These are phyloP conservation scores for Mycena rosella DNA, from an alignment of 768 basidiomycete species.

Conservation along the genomic window DNA sequence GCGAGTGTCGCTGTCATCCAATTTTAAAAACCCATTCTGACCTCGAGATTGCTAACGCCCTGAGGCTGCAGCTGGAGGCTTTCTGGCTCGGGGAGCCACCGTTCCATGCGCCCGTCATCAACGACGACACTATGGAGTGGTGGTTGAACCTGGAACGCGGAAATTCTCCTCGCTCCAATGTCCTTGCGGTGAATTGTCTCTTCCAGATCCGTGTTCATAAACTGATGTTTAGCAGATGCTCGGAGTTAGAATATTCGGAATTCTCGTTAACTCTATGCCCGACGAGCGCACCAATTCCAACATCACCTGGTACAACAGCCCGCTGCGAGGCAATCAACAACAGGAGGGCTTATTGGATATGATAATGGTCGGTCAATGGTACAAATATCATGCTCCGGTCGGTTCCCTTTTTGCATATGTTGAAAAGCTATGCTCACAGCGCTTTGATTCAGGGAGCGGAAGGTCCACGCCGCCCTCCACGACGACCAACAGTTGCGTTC, in stretches of 20 bases:
- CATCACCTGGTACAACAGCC: conserved; percentile 45
- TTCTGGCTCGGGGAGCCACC: conserved; percentile 30
- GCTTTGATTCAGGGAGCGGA: conserved; percentile 3
- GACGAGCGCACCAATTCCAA: conserved; percentile 47
- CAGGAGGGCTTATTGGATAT: conserved; percentile 20
- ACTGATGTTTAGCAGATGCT: conserved; percentile 29
- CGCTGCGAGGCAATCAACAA: conserved; percentile 23
- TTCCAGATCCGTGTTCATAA: conserved; percentile 8
- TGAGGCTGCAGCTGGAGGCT: conserved; percentile 21
- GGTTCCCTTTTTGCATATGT: neutral
- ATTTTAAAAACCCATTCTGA: conserved; percentile 9
- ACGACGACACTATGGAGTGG: conserved; percentile 21
- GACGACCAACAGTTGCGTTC: conserved; percentile 14
- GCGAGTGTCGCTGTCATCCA: conserved; percentile 17
- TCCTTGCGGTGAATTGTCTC: conserved; percentile 42
- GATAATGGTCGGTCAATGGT: conserved; percentile 28
- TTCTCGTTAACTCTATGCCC: conserved; percentile 49
- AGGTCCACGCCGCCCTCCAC: conserved; percentile 17
- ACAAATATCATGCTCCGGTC: conserved; percentile 17
- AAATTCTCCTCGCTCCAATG: conserved; percentile 20
- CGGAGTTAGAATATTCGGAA: conserved; percentile 44
- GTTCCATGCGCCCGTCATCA: conserved; percentile 33
- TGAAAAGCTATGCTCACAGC: neutral
- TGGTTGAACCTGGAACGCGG: conserved; percentile 14
- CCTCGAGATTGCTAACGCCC: neutral